Evolutionary conservation across 2,329 filamentous ascomycete species (phyloP).

Genomic region (Cladosporium cucumerinum): DNA sequence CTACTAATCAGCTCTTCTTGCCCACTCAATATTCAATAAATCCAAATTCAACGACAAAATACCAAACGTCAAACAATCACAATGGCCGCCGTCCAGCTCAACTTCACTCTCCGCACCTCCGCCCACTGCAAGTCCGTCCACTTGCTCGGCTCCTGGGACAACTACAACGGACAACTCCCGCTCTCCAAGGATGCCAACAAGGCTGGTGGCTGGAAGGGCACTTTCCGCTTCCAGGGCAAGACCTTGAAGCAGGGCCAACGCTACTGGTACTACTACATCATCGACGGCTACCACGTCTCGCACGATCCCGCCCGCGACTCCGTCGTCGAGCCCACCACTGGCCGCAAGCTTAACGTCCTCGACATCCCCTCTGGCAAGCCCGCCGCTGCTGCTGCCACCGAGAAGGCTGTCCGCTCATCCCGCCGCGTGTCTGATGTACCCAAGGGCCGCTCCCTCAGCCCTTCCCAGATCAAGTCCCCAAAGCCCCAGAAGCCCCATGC

Average conservation of each 20-base stretch:
- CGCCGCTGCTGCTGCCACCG: conserved; percentile 41
- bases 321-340: conserved; percentile 92
- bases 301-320: conserved; percentile 90
- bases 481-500: conserved; percentile 86
- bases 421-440: conserved; percentile 65
- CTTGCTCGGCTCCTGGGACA: conserved; percentile 96
- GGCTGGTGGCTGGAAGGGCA: conserved; percentile 89
- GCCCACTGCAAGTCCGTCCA: conserved; percentile 96
- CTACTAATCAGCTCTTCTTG: conserved; percentile 50
- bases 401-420: conserved; percentile 41
- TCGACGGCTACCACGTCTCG: conserved; percentile 96
- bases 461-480: conserved; percentile 85
- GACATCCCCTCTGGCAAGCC: conserved; percentile 65
- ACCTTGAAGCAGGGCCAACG: conserved; percentile 84
- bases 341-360: conserved; percentile 95
- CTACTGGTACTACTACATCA: conserved; percentile 99
- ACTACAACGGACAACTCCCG: conserved; percentile 90
- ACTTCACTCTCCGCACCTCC: conserved; percentile 93
- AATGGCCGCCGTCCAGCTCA: conserved; percentile 90
- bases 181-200: conserved; percentile 83
- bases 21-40: conserved; percentile 37
- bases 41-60: conserved; percentile 23
- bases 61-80: conserved; percentile 22
- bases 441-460: conserved; percentile 83
- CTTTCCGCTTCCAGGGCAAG: conserved; percentile 87